phyloP scores from a whole-genome alignment of 345 rosid genomes.

The Brassica juncea region DNA sequence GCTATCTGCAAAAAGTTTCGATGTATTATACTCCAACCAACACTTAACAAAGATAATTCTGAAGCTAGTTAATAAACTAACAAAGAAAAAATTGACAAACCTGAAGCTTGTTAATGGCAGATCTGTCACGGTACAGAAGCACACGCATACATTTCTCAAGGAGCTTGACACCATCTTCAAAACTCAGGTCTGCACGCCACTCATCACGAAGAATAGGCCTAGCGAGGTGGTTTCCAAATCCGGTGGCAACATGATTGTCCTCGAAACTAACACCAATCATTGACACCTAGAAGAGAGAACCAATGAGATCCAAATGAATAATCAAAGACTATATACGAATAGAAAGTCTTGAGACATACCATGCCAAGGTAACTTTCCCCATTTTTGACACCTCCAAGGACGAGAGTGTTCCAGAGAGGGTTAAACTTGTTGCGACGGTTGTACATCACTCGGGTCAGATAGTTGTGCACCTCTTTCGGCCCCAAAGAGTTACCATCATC shows the following conservation, averaged over 20 bases:
- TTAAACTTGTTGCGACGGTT: conserved; percentile 95
- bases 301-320: conserved; percentile 11
- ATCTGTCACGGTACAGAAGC: conserved; percentile 93
- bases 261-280: conserved; percentile 95
- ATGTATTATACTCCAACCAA: background rate
- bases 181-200: conserved; percentile 85
- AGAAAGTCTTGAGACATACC: conserved; percentile 46
- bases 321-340: background rate
- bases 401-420: conserved; percentile 96
- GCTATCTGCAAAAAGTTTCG: conserved; percentile 62
- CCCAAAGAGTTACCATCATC: conserved; percentile 99
- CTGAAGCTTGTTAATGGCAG: conserved; percentile 97
- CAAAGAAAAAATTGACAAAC: conserved; percentile 42
- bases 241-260: conserved; percentile 92
- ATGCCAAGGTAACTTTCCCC: conserved; percentile 94
- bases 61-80: background rate
- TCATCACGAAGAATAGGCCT: conserved; percentile 94
- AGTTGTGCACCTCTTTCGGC: conserved; percentile 97
- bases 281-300: conserved; percentile 55
- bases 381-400: conserved; percentile 94
- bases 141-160: conserved; percentile 99
- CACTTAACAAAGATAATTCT: background rate
- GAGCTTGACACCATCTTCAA: conserved; percentile 88
- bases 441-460: conserved; percentile 89
- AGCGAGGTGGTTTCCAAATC: conserved; percentile 96